Evolutionary conservation across 257 asterid species (phyloP), one percentile per base, ranked within the genome.

Genomic region (Solanum pennellii): DNA sequence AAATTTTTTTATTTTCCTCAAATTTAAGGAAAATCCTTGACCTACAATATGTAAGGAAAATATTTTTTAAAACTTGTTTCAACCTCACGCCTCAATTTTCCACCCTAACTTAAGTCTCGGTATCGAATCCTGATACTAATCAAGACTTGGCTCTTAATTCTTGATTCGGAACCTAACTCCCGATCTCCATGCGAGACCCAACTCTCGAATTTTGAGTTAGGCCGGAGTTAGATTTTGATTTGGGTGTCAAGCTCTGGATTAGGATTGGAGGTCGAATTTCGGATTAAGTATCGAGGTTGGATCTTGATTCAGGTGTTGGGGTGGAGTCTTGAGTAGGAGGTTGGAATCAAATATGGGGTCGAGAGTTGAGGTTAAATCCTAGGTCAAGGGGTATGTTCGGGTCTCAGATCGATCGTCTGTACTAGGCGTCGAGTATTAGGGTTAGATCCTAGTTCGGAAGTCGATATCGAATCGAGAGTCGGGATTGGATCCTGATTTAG

Each of bases 211-310:
- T 52, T 16, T 1, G 8, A 3, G 62, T 52, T 9, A 16, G 4
- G 3, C 3, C 0, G 23, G 4, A 0, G 1, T 6, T 6, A 16
- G 1, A 52, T 52, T 52, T 16, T 0, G 9, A 52, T 52, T 16
- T 52, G 3, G 60, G 21, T 15, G 60, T 49, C 60, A 49, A 3
- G 60, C 21, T 15, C 60, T 49, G 3, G 21, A 15, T 15, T 49
- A 49, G 21, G 21, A 49, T 49, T 15, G 3, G 20, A 49, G 8
- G 8, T 49, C 60, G 9, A 0, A 49, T 15, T 5, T 52, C 4
- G 23, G 0, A 45, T 45, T 3, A 11, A 0, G 47, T 3, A 11
- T 44, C 2, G 13, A 11, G 13, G 47, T 44, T 1, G 14, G 47
- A 11, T 44, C 23, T 3, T 9, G 7, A 52, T 16, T 52, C 62